Evolutionary conservation across 495 filamentous ascomycete species (phyloP), one percentile per base, ranked within the genome.

Genomic region (Bombardia bombarda): DNA sequence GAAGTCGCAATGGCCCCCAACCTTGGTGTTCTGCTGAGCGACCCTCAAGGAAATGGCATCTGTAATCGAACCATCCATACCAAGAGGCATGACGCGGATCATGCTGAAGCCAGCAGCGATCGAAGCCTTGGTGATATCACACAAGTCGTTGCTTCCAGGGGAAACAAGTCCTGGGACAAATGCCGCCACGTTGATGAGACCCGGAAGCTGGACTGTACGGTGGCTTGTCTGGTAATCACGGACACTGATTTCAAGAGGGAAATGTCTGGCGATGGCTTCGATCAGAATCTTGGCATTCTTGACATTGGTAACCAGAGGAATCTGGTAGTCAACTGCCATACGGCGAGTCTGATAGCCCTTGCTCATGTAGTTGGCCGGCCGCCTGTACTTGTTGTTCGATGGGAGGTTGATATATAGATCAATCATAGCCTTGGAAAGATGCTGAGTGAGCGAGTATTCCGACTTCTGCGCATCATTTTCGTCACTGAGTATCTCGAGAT

Each of bases 311-410:
- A 98, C 89, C 51, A 98, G 66, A 30, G 92, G 92, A 31, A 90
- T 94, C 63, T 96, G 90, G 66, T 96, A 98, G 64, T 98, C 92
- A 17, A 98, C 92, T 21, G 92, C 92, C 92, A 98, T 95, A 52
- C 92, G 82, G 58, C 92, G 78, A 24, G 92, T 96, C 49, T 81
- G 80, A 63, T 98, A 98, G 40, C 92, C 92, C 65, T 86, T 90
- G 61, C 88, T 95, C 83, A 98, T 90, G 69, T 98, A 97, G 69
- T 86, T 97, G 42, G 92, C 92, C 19, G 92, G 92, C 43, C 92
- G 81, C 45, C 92, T 77, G 73, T 90, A 97, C 50, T 87, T 82
- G 65, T 98, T 98, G 77, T 73, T 94, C n/a, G 90, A 95, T 4
- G 92, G 92, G 59, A 98, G 69, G 65, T 98, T 98, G 78, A 98